A percentile compares a stretch with the other conserved stretches of the same genome.
These are phyloP conservation scores for Pseudotsuga menziesii DNA, from an alignment of 75 land plant genomes.

Conservation along the genomic window DNA sequence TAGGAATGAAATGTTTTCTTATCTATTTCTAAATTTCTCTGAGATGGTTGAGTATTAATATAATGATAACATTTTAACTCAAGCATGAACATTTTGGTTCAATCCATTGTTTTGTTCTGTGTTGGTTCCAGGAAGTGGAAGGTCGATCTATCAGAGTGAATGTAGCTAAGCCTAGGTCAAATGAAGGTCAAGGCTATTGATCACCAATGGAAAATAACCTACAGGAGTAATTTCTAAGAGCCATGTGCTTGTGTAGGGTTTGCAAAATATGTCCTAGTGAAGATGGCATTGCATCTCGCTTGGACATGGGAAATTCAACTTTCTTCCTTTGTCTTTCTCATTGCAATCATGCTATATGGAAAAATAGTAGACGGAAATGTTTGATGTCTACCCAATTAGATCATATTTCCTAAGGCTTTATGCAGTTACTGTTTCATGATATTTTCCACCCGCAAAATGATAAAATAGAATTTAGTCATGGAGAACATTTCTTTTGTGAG, in stretches of 20 bases:
- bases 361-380: not conserved
- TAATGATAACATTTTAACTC: too few species aligned
- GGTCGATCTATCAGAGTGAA: constrained; percentile 54
- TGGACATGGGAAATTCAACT: not conserved
- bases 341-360: too few species aligned
- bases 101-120: not conserved
- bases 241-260: not conserved
- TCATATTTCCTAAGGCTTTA: not conserved
- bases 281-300: not conserved
- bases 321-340: not conserved
- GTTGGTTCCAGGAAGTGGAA: constrained; percentile 39
- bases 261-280: not conserved
- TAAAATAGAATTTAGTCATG: not conserved
- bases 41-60: constrained; percentile 21
- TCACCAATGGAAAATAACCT: not conserved
- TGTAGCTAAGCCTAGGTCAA: constrained; percentile 35
- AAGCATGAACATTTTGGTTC: not conserved
- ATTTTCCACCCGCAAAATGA: too few species aligned
- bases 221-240: not conserved
- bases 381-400: not conserved
- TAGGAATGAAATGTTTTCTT: too few species aligned
- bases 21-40: too few species aligned
- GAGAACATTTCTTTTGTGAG: not conserved
- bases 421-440: not conserved
- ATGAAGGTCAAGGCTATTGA: not conserved